Evolutionary conservation across 2,329 filamentous ascomycete species (phyloP), one percentile per base, ranked within the genome.

Genomic region (Neofusicoccum laricinum): DNA sequence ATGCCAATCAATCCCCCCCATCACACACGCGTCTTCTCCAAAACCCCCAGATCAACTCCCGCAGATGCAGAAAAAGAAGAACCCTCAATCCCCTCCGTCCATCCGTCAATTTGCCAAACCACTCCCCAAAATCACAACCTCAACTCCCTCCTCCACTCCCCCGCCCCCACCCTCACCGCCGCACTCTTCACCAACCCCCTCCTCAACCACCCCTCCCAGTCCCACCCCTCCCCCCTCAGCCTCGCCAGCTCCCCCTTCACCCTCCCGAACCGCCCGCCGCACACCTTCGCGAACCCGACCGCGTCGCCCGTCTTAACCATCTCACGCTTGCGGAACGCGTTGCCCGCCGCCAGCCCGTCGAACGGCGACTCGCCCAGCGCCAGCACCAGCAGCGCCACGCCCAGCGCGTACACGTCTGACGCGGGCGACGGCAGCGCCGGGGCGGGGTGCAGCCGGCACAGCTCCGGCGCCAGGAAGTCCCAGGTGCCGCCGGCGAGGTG

Each of bases 331-430:
- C 77, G 74, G 62, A 78, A 80, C 17, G 75, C 69, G 65, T 82
- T 82, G 7, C 67, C 67, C 3, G n/a, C 48, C 4, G 70, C 72
- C 38, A 78, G 75, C 14, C 72, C 75, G 4, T 75, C 70, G 61
- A 78, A 82, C 0, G 80, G 80, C 46, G 74, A 77, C 4, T 69
- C 68, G 11, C 80, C 80, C 7, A 79, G 71, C n/a, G 81, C 69
- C 4, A 80, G 61, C n/a, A 71, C 73, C 4, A 82, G 70, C 10
- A 83, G 70, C 1, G 79, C 80, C 36, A 82, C 76, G 21, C 77
- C 80, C 6, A 82, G 72, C 45, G 76, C 75, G 75, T 80, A 82
- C 19, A 81, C 72, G 63, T 83, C 81, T 2, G 75, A 73, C 0
- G 74, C 69, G 2, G 71, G 69, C 0, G 76, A 77, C 1, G 70